These are phyloP conservation scores for Physcomitrium patens DNA, from an alignment of 225 moss, liverwort and hornwort genomes.

Conservation along the genomic window DNA sequence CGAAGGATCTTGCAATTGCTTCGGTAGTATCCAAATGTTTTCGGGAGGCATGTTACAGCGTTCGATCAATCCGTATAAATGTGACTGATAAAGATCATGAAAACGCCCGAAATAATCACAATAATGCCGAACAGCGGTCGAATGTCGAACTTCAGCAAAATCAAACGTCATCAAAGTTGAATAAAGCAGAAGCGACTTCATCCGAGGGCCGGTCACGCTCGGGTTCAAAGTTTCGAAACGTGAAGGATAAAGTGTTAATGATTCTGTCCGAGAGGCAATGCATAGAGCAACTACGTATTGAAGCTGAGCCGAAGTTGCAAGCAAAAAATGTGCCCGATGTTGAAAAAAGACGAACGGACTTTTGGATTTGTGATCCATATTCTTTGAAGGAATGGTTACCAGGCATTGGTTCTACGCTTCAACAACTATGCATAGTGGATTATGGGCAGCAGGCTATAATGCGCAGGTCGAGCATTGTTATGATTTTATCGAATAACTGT, in stretches of 20 bases:
- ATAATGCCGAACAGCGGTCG: no score
- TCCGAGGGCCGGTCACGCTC: no score
- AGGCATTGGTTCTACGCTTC: background rate
- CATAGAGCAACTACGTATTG: constrained; percentile 22
- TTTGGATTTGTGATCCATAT: constrained; percentile 16
- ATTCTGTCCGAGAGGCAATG: background rate
- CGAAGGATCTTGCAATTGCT: no score
- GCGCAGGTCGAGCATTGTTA: constrained; percentile 9
- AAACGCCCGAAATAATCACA: no score
- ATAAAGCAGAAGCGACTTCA: no score
- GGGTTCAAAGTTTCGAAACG: no score
- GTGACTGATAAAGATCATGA: no score
- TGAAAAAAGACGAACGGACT: constrained; percentile 10
- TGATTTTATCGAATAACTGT: constrained; percentile 26
- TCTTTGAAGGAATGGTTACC: background rate
- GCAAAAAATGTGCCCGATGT: constrained; percentile 8
- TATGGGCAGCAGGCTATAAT: constrained; percentile 32
- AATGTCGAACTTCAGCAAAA: no score
- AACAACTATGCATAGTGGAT: constrained; percentile 24
- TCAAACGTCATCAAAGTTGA: no score
- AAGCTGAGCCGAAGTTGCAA: constrained; percentile 20
- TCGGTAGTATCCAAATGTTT: no score
- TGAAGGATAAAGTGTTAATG: background rate
- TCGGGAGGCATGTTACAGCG: no score
- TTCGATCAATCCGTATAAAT: no score